Evolutionary conservation across 2,329 filamentous ascomycete genomes (phyloP), one percentile per base, ranked within the genome.

Genomic region (Leptosphaerulina australis): DNA sequence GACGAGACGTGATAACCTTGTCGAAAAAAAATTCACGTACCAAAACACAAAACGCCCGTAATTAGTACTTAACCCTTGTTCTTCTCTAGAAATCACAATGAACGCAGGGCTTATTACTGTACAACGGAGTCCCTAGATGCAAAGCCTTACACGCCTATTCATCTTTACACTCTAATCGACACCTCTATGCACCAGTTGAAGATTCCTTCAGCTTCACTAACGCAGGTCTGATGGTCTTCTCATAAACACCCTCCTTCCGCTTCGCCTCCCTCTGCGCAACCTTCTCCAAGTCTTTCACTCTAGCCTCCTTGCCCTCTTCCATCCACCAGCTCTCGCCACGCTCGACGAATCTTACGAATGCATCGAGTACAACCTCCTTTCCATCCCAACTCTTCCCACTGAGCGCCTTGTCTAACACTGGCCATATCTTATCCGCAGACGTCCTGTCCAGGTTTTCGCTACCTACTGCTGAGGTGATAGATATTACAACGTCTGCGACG

Each of bases 381-480:
- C 91, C 91, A 0, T 88, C 82, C 80, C 96, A 99, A 0, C 92
- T 96, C 79, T 97, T 97, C 10, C 96, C 85, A 2, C 85, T 83
- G 30, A 97, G 75, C 1, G 90, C 85, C 65, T 88, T 90, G 57
- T 97, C 90, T 37, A 96, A 79, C 1, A 87, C 83, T 0, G 90
- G 90, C 93, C 93, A 99, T 17, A 97, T 77, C 12, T 77, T 76
- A 58, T 80, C 77, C 14, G 89, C 78, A 30, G 86, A 84, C 2
- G 78, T 66, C 14, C 81, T 78, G 53, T 82, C 83, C 44, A 90
- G 83, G 39, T 83, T 80, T 0, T 82, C 83, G 5, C 80, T 73
- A 2, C 58, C 56, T 37, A 90, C 83, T 33, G 83, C 80, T 4
- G 69, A 57, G 4, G 79, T 78, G 20, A 92, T 81, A 1, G 88